A percentile compares a stretch with the other conserved stretches of the same genome.
phyloP scores from a whole-genome alignment of 805 yeast genomes.

The Candida quercuum region DNA sequence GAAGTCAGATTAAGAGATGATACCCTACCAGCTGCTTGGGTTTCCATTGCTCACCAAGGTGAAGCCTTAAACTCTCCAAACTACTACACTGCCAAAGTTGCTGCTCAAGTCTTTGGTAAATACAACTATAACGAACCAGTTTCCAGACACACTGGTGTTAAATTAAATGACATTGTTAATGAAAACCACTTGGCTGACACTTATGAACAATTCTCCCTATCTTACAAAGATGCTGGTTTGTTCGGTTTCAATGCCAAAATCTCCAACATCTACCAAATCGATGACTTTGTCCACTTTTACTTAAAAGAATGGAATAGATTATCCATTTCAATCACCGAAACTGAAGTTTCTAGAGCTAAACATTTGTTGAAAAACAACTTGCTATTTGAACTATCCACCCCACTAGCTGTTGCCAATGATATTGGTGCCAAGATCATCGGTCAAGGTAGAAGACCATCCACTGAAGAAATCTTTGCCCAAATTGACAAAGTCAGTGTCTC shows the following conservation, averaged over 20 bases:
- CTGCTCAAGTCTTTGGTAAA: constrained; percentile 56
- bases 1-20: constrained; percentile 88
- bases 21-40: constrained; percentile 75
- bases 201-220: constrained; percentile 64
- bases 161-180: constrained; percentile 61
- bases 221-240: constrained; percentile 74
- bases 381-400: constrained; percentile 43
- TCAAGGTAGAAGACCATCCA: constrained; percentile 56
- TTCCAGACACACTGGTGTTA: constrained; percentile 58
- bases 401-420: constrained; percentile 46
- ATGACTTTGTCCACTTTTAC: constrained; percentile 76
- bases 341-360: constrained; percentile 77
- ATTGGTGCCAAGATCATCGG: constrained; percentile 57
- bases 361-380: constrained; percentile 61
- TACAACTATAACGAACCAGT: constrained; percentile 50
- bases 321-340: constrained; percentile 65
- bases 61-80: constrained; percentile 59
- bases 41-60: constrained; percentile 71
- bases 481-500: constrained; percentile 59
- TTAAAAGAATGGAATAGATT: constrained; percentile 87
- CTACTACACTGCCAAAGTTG: constrained; percentile 68
- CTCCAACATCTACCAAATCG: constrained; percentile 53
- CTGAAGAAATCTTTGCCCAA: constrained; percentile 51
- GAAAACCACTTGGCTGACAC: constrained; percentile 71
- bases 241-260: constrained; percentile 77